Conservation (phyloP, 371 early-diverging fungal genomes). For the Mucor circinelloides region DNA sequence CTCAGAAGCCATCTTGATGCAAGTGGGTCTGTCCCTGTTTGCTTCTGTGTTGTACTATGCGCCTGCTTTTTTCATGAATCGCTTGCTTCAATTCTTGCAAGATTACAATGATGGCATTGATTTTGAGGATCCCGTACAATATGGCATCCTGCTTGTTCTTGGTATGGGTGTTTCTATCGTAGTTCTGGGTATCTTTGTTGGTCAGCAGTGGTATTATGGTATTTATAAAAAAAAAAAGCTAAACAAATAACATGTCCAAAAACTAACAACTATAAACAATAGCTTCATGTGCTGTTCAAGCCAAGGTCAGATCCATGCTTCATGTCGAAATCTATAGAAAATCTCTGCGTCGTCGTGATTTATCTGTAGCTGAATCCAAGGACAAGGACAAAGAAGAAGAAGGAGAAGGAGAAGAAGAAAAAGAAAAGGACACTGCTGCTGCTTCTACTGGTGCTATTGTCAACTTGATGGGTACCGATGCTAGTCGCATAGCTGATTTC, state of each 20-base stretch:
- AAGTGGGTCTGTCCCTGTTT: slow-evolving; percentile 2
- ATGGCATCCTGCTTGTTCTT: slow-evolving; percentile 28
- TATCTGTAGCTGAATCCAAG: slow-evolving; percentile 2
- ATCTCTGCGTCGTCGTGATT: slow-evolving; percentile 43
- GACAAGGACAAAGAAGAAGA: neutral
- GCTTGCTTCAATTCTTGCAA: slow-evolving; percentile 20
- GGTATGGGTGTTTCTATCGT: slow-evolving; percentile 38
- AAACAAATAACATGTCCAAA: neutral
- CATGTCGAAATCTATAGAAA: slow-evolving; percentile 48
- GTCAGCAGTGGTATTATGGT: slow-evolving; percentile 40
- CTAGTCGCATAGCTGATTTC: slow-evolving; percentile 58
- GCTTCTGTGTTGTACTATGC: slow-evolving; percentile 19
- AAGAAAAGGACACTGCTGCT: slow-evolving; percentile 20
- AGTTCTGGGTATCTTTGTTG: slow-evolving; percentile 26
- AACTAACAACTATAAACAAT: neutral
- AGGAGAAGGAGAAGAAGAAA: slow-evolving; percentile 5
- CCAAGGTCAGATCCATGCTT: slow-evolving; percentile 31
- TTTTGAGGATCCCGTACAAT: neutral
- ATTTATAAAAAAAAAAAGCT: too few species aligned
- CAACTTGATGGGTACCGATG: slow-evolving; percentile 80
- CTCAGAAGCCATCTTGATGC: neutral
- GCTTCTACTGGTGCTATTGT: slow-evolving; percentile 67
- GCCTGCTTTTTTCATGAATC: slow-evolving; percentile 28
- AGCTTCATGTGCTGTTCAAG: slow-evolving; percentile 30
- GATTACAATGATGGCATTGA: slow-evolving; percentile 6